Conservation (phyloP, 768 basidiomycete genomes). For the Russula abietina region DNA sequence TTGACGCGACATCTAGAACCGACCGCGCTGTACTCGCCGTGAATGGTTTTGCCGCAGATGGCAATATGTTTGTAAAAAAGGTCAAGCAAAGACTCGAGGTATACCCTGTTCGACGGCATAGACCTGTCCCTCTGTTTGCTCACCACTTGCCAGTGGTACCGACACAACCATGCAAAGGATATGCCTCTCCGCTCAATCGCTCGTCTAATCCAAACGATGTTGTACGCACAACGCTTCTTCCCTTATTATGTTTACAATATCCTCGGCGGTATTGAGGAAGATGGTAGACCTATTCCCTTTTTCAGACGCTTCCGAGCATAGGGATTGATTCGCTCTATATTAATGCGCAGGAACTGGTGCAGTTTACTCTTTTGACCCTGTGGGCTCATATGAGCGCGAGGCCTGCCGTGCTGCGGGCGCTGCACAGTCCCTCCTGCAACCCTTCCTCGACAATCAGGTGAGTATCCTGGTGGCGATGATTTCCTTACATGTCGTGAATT, state of each 20-base stretch:
- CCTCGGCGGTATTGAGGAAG: slow-evolving; percentile 92
- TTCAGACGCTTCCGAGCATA: slow-evolving; percentile 6
- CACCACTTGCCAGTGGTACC: slow-evolving; percentile 71
- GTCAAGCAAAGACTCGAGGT: slow-evolving; percentile 95
- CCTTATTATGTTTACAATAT: slow-evolving; percentile 98
- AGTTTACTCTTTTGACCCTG: slow-evolving; percentile 99
- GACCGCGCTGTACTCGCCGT: slow-evolving; percentile 91
- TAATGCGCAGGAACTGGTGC: slow-evolving; percentile 72
- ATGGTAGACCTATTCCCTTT: slow-evolving; percentile 51
- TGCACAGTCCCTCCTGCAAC: slow-evolving; percentile 90
- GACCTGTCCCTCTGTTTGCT: neutral
- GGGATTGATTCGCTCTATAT: slow-evolving; percentile 13
- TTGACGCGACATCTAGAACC: slow-evolving; percentile 46
- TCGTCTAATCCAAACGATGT: slow-evolving; percentile 97
- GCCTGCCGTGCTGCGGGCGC: slow-evolving; percentile 94
- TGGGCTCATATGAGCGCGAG: slow-evolving; percentile 97
- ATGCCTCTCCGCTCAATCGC: slow-evolving; percentile 97
- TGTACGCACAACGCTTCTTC: slow-evolving; percentile 95
- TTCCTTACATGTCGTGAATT: neutral
- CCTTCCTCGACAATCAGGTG: slow-evolving; percentile 98
- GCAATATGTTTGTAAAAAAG: slow-evolving; percentile 95
- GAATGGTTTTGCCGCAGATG: slow-evolving; percentile 96
- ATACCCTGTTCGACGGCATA: slow-evolving; percentile 27
- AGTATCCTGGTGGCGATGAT: slow-evolving; percentile 30
- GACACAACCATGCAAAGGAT: slow-evolving; percentile 93